Conservation (phyloP, 108 stramenopile species). For the Bacterosira constricta region DNA sequence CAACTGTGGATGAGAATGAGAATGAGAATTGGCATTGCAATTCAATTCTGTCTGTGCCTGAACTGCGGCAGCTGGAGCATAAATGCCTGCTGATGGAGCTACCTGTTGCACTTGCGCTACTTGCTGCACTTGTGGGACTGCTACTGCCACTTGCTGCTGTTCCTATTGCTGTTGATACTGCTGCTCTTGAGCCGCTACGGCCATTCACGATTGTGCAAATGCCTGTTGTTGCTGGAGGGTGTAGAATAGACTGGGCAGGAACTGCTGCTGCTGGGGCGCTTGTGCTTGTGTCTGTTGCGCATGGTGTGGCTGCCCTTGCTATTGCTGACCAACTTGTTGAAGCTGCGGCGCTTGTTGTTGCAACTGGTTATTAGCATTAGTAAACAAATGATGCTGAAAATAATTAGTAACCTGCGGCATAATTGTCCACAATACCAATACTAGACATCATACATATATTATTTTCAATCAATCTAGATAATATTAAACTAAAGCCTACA, state of each 20-base stretch:
- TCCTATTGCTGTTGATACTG: slow-evolving; percentile 20
- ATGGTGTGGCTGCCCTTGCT: not conserved
- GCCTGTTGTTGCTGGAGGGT: slow-evolving; percentile 17
- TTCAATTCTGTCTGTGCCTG: not conserved
- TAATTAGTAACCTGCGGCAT: not conserved
- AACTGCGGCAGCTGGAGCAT: not conserved
- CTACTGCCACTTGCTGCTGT: slow-evolving; percentile 1
- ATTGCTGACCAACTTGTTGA: not conserved
- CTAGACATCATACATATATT: no score
- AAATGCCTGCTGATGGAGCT: no score
- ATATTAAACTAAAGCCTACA: no score
- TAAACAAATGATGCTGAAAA: not conserved
- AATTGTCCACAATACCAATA: no score
- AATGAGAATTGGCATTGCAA: not conserved
- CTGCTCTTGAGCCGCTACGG: slow-evolving; percentile 9
- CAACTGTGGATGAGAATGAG: no score
- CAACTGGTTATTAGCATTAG: not conserved
- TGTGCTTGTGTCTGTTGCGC: no score
- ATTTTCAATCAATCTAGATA: no score
- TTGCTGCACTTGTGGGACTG: slow-evolving; percentile 6
- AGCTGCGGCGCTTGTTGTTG: not conserved
- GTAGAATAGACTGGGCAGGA: slow-evolving; percentile 4
- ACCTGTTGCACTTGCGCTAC: not conserved
- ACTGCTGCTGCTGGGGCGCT: slow-evolving; percentile 20
- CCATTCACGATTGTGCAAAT: not conserved